Evolutionary conservation across 192 early-diverging fungal species (phyloP).

Genomic region (Coemansia sp.): DNA sequence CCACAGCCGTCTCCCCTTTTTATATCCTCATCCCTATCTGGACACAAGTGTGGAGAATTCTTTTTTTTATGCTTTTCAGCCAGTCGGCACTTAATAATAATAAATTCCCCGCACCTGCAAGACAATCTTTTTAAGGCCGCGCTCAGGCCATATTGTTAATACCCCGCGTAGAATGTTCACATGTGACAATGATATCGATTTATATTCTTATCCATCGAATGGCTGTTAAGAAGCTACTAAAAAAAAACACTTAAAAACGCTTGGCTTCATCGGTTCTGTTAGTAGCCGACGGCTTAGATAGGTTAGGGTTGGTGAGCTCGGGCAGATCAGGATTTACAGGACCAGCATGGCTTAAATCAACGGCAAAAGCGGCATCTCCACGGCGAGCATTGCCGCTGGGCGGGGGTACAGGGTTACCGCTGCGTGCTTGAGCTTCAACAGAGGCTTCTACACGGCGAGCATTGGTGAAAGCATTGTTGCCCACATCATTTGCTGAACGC

Average conservation of each 20-base stretch:
- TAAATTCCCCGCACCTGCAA: slow-evolving; percentile 6
- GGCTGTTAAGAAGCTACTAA: neutral
- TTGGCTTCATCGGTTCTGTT: slow-evolving; percentile 1
- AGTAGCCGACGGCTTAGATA: neutral
- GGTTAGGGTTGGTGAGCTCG: neutral
- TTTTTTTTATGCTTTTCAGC: neutral
- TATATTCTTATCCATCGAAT: neutral
- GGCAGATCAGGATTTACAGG: neutral
- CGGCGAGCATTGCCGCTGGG: neutral
- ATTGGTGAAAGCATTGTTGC: no score
- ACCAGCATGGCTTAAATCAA: no score
- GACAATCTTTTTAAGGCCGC: neutral
- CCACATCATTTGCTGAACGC: no score
- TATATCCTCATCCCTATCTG: neutral
- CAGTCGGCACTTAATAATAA: slow-evolving; percentile 1
- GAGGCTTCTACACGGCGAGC: no score
- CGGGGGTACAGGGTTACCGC: no score
- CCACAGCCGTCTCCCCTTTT: neutral
- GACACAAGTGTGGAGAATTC: slow-evolving; percentile 3
- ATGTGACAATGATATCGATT: neutral
- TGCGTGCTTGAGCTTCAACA: no score
- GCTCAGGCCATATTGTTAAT: slow-evolving; percentile 9
- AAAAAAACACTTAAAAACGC: neutral
- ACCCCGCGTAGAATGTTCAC: neutral
- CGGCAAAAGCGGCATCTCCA: no score